Percentiles rank a stretch among this genome's conserved stretches.
phyloP scores from a whole-genome alignment of 768 basidiomycete genomes.

The Pholiota molesta region DNA sequence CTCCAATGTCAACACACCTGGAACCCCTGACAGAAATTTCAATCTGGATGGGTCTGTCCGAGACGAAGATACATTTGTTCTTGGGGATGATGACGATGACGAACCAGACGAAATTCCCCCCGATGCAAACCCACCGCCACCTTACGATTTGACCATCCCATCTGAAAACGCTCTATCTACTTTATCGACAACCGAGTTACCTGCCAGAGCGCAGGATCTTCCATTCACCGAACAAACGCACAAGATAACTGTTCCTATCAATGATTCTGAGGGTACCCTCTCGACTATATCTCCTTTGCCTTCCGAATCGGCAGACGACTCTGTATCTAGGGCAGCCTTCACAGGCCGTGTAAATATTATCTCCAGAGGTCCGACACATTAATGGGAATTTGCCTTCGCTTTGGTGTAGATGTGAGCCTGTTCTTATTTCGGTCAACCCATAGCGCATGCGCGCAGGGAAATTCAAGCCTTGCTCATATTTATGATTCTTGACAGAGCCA shows the following conservation, averaged over 20 bases:
- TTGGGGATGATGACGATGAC: slow-evolving; percentile 67
- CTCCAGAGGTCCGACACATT: slow-evolving; percentile 62
- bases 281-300: no score
- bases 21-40: slow-evolving; percentile 3
- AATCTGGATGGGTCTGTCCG: slow-evolving; percentile 56
- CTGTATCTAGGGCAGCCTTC: slow-evolving; percentile 1
- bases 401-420: slow-evolving; percentile 60
- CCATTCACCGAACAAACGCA: background rate
- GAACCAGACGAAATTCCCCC: slow-evolving; percentile 15
- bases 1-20: no score
- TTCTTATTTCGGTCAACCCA: background rate
- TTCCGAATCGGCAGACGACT: background rate
- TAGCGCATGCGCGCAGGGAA: background rate
- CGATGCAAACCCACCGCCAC: slow-evolving; percentile 12
- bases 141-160: background rate
- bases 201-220: background rate
- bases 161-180: background rate
- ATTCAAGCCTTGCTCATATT: background rate
- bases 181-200: background rate
- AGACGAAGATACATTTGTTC: slow-evolving; percentile 65
- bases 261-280: no score
- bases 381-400: slow-evolving; percentile 63
- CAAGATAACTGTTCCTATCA: no score
- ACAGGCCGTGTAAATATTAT: slow-evolving; percentile 45
- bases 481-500: slow-evolving; percentile 45